Conservation (phyloP, 164 flowering plant species). For the Dillenia suffruticosa region DNA sequence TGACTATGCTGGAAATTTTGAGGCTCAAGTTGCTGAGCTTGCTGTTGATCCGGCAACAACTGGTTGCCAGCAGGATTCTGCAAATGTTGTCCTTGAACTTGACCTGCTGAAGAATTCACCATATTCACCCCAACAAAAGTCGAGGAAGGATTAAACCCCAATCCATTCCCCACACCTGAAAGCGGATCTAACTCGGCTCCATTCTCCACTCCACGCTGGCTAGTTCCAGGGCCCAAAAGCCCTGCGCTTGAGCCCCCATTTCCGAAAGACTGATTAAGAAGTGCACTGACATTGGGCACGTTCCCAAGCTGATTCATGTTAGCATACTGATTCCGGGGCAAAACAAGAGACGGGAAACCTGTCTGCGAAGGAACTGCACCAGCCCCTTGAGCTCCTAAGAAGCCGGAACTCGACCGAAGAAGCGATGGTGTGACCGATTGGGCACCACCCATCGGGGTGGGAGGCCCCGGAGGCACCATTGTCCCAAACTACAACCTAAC, state of each 20-base stretch:
- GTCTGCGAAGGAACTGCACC: conserved; percentile 47
- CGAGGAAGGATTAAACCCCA: conserved; percentile 51
- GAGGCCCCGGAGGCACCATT: conserved; percentile 64
- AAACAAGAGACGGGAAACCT: conserved; percentile 56
- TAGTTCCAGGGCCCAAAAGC: conserved; percentile 53
- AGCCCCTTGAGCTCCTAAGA: conserved; percentile 68
- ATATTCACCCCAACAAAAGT: conserved; percentile 43
- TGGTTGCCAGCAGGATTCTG: conserved; percentile 45
- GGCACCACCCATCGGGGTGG: conserved; percentile 47
- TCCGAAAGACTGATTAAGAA: conserved; percentile 69
- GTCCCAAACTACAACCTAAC: conserved; percentile 15
- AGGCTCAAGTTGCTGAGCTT: conserved; percentile 59
- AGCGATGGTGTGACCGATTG: conserved; percentile 50
- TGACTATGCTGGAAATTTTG: conserved; percentile 74
- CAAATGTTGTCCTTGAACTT: conserved; percentile 67
- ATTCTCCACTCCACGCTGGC: conserved; percentile 57
- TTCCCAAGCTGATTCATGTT: conserved; percentile 68
- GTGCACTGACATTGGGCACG: conserved; percentile 60
- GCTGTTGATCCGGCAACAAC: conserved; percentile 59
- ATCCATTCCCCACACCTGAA: conserved; percentile 58
- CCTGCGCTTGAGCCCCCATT: conserved; percentile 63
- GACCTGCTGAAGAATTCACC: conserved; percentile 51
- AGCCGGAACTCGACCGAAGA: conserved; percentile 52
- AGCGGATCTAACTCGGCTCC: conserved; percentile 86
- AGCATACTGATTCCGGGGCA: conserved; percentile 62